Percentiles rank a stretch among this genome's conserved stretches.
Evolutionary conservation across 192 early-diverging fungal genomes (phyloP).

Genomic region (Geranomyces variabilis): DNA sequence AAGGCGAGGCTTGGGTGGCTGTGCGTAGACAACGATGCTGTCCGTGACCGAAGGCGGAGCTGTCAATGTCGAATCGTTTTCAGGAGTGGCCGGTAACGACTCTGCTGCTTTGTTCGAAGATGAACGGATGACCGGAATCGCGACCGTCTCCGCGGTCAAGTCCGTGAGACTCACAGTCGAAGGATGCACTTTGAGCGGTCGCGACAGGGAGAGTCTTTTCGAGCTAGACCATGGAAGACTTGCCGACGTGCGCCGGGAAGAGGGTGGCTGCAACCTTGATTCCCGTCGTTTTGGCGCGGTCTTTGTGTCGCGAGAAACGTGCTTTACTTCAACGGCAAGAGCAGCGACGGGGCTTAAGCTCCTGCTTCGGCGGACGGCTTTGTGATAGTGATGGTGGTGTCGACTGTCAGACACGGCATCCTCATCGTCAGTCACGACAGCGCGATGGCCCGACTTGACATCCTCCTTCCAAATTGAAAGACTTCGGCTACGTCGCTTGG

Average conservation of each 20-base stretch:
- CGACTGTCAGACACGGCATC: background rate
- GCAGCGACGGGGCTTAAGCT: conserved; percentile 8
- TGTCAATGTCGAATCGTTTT: background rate
- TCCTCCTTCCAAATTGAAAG: conserved; percentile 2
- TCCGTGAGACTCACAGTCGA: background rate
- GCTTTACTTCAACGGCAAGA: conserved; percentile 1
- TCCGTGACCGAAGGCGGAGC: background rate
- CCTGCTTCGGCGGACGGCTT: conserved; percentile 8
- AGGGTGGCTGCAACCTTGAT: background rate
- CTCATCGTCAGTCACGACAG: background rate
- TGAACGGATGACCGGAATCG: background rate
- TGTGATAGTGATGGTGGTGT: too few relatives aligned
- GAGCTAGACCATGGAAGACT: background rate
- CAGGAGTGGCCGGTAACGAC: too few relatives aligned
- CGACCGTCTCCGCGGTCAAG: too few relatives aligned
- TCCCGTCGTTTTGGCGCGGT: conserved; percentile 11
- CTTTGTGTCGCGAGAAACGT: conserved; percentile 4
- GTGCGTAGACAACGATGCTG: background rate
- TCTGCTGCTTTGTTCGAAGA: too few relatives aligned
- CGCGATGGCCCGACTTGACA: background rate
- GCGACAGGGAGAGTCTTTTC: background rate
- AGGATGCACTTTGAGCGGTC: background rate
- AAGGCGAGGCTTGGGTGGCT: conserved; percentile 1
- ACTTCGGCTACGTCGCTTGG: conserved; percentile 18
- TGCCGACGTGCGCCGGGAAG: background rate